These are phyloP conservation scores for Linum lewisii DNA, from an alignment of 345 rosid genomes.

Conservation along the genomic window DNA sequence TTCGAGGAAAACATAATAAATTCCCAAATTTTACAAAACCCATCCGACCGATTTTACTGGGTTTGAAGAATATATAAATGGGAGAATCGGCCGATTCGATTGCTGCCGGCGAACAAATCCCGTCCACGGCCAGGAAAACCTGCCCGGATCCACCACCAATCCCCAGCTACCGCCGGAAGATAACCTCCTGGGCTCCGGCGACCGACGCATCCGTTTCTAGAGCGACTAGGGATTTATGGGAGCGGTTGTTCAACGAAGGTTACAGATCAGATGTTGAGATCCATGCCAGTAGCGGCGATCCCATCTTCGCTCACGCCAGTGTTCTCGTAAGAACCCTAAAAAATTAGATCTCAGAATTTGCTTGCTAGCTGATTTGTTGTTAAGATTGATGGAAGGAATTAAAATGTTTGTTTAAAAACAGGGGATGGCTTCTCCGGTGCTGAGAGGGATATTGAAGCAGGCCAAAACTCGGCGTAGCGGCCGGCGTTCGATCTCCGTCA, in stretches of 20 bases:
- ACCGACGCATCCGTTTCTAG: constrained; percentile 21
- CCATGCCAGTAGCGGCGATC: constrained; percentile 38
- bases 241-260: constrained; percentile 61
- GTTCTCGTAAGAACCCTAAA: constrained; percentile 44
- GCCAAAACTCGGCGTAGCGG: constrained; percentile 37
- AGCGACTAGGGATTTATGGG: constrained; percentile 47
- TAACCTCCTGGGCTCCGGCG: background rate
- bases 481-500: constrained; percentile 40
- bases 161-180: constrained; percentile 20
- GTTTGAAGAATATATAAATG: background rate
- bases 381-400: background rate
- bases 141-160: constrained; percentile 48
- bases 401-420: constrained; percentile 17
- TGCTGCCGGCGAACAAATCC: background rate
- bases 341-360: background rate
- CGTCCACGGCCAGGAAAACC: background rate
- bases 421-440: constrained; percentile 76
- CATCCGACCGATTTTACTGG: too few relatives aligned
- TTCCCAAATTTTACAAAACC: too few relatives aligned
- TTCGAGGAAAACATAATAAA: too few relatives aligned
- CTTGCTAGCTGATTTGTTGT: background rate
- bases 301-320: constrained; percentile 57
- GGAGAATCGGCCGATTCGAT: background rate
- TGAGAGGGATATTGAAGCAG: constrained; percentile 65
- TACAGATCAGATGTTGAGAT: constrained; percentile 63